Evolutionary conservation across 768 basidiomycete genomes (phyloP).

Genomic region (Gymnopilus dilepis): DNA sequence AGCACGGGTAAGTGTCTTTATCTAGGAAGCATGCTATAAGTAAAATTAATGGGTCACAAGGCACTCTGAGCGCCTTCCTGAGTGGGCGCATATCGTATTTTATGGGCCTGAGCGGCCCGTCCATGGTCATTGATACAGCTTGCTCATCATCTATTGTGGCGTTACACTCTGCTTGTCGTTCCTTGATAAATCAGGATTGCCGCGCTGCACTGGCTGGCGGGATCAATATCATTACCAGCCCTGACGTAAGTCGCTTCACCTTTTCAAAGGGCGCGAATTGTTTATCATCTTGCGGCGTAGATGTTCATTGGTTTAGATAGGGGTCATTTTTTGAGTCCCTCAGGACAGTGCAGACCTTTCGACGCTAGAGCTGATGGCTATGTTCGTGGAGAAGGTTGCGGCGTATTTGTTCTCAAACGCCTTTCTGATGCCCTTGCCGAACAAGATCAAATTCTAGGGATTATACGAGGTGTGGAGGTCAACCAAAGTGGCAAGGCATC

Average conservation of each 20-base stretch:
- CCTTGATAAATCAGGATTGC: constrained; percentile 68
- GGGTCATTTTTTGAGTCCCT: constrained; percentile 69
- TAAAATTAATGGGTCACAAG: constrained; percentile 37
- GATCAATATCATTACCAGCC: constrained; percentile 73
- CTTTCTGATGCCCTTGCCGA: constrained; percentile 67
- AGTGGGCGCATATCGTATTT: constrained; percentile 76
- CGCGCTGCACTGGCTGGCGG: constrained; percentile 73
- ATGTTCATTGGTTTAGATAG: constrained; percentile 73
- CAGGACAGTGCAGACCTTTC: constrained; percentile 73
- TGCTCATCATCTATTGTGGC: constrained; percentile 76
- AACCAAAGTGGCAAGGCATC: constrained; percentile 71
- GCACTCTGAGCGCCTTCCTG: constrained; percentile 70
- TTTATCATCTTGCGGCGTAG: constrained; percentile 38
- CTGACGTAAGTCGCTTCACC: constrained; percentile 55
- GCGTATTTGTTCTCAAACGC: constrained; percentile 73
- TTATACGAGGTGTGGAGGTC: constrained; percentile 72
- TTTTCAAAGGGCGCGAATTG: background rate
- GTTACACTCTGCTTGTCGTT: constrained; percentile 71
- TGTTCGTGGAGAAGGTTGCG: constrained; percentile 73
- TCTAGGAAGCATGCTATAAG: constrained; percentile 1
- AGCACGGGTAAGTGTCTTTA: constrained; percentile 60
- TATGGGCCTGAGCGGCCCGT: constrained; percentile 72
- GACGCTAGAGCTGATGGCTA: constrained; percentile 79
- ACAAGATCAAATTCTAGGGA: constrained; percentile 68
- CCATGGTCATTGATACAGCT: constrained; percentile 74